Percentiles rank a stretch among this genome's conserved stretches.
Conservation (phyloP, 2,329 filamentous ascomycete genomes). For the Sporothrix variecibatus region DNA sequence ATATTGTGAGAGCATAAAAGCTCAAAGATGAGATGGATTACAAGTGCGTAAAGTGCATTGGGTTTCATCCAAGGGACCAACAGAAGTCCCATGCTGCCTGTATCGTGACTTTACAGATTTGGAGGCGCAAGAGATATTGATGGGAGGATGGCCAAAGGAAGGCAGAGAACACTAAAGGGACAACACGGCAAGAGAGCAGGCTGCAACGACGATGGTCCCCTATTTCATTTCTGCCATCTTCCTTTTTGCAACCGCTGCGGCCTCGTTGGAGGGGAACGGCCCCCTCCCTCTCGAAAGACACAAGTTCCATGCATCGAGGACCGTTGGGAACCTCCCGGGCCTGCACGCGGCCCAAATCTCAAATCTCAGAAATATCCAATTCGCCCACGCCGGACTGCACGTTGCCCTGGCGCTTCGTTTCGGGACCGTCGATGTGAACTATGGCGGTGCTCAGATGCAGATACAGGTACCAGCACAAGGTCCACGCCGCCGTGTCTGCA, state of each 20-base stretch:
- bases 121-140: neutral
- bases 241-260: neutral
- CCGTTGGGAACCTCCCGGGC: neutral
- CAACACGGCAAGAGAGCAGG: neutral
- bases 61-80: slow-evolving; percentile 2
- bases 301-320: slow-evolving; percentile 2
- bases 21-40: neutral
- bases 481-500: neutral
- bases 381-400: neutral
- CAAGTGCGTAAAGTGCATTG: neutral
- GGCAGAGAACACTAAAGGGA: neutral
- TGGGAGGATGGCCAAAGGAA: neutral
- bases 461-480: neutral
- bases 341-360: neutral
- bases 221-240: neutral
- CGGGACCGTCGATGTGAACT: neutral
- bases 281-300: neutral
- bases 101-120: neutral
- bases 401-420: neutral
- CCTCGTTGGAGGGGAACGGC: neutral
- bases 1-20: neutral
- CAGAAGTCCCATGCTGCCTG: slow-evolving; percentile 4
- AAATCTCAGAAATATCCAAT: neutral
- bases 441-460: neutral
- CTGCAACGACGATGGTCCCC: neutral